Percentiles rank a stretch among this genome's conserved stretches.
Conservation (phyloP, 768 basidiomycete genomes). For the Russula earlei region DNA sequence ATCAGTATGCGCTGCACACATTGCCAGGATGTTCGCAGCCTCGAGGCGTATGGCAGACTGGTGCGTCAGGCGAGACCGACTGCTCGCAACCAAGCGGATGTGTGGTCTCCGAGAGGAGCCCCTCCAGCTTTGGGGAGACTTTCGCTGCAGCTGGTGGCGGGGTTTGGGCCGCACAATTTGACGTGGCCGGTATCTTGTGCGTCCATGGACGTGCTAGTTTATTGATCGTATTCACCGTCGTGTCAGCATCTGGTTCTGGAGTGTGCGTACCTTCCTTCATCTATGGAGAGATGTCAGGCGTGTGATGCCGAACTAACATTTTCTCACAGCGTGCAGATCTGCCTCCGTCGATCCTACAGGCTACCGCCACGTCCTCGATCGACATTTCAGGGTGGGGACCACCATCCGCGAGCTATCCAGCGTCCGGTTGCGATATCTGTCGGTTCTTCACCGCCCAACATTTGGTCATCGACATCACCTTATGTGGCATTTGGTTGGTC, state of each 20-base stretch:
- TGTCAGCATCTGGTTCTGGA: slow-evolving; percentile 42
- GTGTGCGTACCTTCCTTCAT: slow-evolving; percentile 24
- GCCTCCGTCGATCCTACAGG: slow-evolving; percentile 29
- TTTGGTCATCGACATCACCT: slow-evolving; percentile 46
- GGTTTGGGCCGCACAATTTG: slow-evolving; percentile 63
- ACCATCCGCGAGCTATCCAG: slow-evolving; percentile 37
- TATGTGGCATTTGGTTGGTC: slow-evolving; percentile 44
- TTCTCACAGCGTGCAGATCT: slow-evolving; percentile 29
- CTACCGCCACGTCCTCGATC: slow-evolving; percentile 28
- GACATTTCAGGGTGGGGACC: slow-evolving; percentile 36
- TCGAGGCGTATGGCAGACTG: slow-evolving; percentile 27
- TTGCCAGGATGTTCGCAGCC: slow-evolving; percentile 31
- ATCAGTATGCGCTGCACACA: slow-evolving; percentile 53
- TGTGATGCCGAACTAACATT: not conserved
- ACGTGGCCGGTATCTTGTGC: slow-evolving; percentile 42
- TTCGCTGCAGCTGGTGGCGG: slow-evolving; percentile 48
- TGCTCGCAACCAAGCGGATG: slow-evolving; percentile 31
- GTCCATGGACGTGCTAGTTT: slow-evolving; percentile 13
- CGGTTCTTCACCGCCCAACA: slow-evolving; percentile 40
- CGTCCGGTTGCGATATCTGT: slow-evolving; percentile 35
- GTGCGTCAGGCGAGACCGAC: slow-evolving; percentile 26
- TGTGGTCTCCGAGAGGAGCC: slow-evolving; percentile 27
- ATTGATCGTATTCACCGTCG: not conserved
- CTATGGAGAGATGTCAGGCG: not conserved
- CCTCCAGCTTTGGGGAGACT: slow-evolving; percentile 33